Percentiles rank a stretch among this genome's conserved stretches.
Evolutionary conservation across 805 yeast species (phyloP).

Genomic region (Pichia exigua): DNA sequence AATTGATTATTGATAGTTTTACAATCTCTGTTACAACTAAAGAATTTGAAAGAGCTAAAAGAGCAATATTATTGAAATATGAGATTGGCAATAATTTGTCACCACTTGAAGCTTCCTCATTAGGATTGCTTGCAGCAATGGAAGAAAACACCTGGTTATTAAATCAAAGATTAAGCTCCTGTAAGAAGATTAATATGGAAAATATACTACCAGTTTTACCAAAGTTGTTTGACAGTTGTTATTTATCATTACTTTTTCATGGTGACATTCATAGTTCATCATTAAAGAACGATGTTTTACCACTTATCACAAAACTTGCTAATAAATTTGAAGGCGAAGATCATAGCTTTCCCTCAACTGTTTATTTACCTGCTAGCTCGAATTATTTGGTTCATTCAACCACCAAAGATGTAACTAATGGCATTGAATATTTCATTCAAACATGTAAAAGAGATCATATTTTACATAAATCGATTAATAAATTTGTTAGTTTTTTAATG

Average conservation of each 20-base stretch:
- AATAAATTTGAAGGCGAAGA: slow-evolving; percentile 9
- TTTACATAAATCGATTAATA: slow-evolving; percentile 33
- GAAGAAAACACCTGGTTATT: slow-evolving; percentile 52
- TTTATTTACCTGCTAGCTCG: slow-evolving; percentile 29
- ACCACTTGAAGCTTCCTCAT: slow-evolving; percentile 41
- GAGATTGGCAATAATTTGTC: slow-evolving; percentile 34
- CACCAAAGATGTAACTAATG: slow-evolving; percentile 45
- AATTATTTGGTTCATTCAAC: slow-evolving; percentile 28
- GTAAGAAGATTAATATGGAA: slow-evolving; percentile 40
- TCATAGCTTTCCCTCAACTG: slow-evolving; percentile 30
- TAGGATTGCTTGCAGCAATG: slow-evolving; percentile 42
- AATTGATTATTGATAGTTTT: slow-evolving; percentile 13
- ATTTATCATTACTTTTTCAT: slow-evolving; percentile 38
- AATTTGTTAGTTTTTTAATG: slow-evolving; percentile 40
- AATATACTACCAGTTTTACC: slow-evolving; percentile 27
- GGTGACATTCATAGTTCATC: slow-evolving; percentile 35
- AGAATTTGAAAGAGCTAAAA: slow-evolving; percentile 39
- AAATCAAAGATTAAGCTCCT: slow-evolving; percentile 46
- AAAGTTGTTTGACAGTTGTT: slow-evolving; percentile 23
- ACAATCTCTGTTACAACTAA: slow-evolving; percentile 20
- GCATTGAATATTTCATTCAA: slow-evolving; percentile 49
- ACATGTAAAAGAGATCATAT: slow-evolving; percentile 40
- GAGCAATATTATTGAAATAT: slow-evolving; percentile 40
- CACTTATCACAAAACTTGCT: slow-evolving; percentile 10
- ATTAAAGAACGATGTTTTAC: slow-evolving; percentile 8